Conservation (phyloP, 2,329 filamentous ascomycete genomes). For the Colletotrichum sp. region DNA sequence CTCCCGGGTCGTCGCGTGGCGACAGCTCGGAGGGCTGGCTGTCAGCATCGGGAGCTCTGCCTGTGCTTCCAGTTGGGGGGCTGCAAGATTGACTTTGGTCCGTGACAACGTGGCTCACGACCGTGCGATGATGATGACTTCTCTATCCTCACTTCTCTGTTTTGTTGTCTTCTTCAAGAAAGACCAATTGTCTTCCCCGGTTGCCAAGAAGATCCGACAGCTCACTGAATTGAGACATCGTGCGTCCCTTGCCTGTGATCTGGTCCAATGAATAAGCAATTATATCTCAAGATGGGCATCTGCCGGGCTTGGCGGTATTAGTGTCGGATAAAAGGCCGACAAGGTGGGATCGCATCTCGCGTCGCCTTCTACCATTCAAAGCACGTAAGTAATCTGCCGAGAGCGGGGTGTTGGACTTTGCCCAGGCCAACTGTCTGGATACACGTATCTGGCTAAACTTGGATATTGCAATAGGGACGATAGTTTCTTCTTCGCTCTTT, state of each 20-base stretch:
- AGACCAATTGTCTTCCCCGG: background rate
- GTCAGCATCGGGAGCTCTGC: background rate
- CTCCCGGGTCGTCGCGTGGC: constrained; percentile 6
- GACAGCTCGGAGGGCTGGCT: background rate
- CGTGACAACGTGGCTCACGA: background rate
- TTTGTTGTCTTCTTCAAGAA: background rate
- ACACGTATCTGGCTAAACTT: constrained; percentile 6
- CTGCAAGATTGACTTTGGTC: background rate
- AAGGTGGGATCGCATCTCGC: background rate
- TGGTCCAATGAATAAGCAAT: background rate
- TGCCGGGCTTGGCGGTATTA: background rate
- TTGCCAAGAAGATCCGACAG: background rate
- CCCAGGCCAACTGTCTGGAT: background rate
- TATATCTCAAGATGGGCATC: background rate
- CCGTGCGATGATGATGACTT: background rate
- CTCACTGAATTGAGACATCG: background rate
- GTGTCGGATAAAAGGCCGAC: constrained; percentile 11
- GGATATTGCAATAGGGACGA: background rate
- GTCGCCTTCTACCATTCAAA: background rate
- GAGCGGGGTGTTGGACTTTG: background rate
- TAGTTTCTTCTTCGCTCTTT: background rate
- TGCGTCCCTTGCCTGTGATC: too few species aligned
- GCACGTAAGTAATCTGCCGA: background rate
- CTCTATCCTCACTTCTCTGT: background rate
- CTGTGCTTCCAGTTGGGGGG: background rate